Evolutionary conservation across 139 green algal species (phyloP), one percentile per base, ranked within the genome.

Genomic region (Choricystis sp.): DNA sequence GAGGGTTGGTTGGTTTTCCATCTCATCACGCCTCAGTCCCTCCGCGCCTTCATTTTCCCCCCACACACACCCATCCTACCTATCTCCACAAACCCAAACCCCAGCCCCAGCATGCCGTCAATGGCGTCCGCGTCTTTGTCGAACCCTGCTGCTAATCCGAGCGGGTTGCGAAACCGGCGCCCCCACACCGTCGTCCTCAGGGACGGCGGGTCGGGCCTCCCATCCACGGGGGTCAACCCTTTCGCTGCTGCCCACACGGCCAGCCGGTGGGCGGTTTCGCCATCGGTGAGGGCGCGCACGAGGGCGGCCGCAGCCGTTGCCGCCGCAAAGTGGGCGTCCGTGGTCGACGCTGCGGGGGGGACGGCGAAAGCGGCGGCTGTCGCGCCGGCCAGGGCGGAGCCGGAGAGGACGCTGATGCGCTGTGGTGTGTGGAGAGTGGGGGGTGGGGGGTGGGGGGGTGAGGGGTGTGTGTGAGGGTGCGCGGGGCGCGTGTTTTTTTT

Each of bases 131-230:
- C 92, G 70, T 95, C 76, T 78, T 99, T 99, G 82, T 99, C 92
- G 75, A 98, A 98, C 0, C 92, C 92, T 29, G 92, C 92, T 23
- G 92, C 92, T 27, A 98, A 66, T 19, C 92, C 92, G 9, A 99
- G 68, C 2, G 92, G 92, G 73, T 98, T 99, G 3, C 69, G 25
- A 31, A 99, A 95, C 9, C 72, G 29, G 1, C 74, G 71, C 22
- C 79, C 81, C 80, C 85, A 95, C 2, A 93, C 71, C 19, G 67
- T 80, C 9, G 77, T 81, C 1, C 60, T n/a, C 30, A 96, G 74
- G 3, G 60, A 72, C 1, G 77, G 62, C 1, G 73, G 77, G 61
- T 94, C 84, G 29, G 75, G 73, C 0, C 85, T 68, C 0, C 69
- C 83, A 61, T 92, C 87, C 25, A 31, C 61, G 0, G 89, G 88